Evolutionary conservation across 2,329 filamentous ascomycete genomes (phyloP), one percentile per base, ranked within the genome.

Genomic region (Paramyrothecium sp.): DNA sequence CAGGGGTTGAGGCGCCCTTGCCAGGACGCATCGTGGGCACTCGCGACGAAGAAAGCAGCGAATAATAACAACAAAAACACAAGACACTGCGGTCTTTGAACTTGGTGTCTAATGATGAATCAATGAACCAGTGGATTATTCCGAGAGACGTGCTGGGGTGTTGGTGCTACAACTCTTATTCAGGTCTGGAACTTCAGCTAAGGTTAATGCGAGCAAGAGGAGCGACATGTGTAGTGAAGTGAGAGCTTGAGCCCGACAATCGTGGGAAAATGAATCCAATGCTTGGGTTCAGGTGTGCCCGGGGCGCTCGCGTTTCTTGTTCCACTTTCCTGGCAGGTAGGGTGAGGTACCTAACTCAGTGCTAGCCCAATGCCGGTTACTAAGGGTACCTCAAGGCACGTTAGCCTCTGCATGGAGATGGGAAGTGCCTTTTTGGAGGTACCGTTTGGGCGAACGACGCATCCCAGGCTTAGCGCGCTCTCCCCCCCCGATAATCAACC

Each of bases 391-490:
- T n/a, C 10, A 30, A 30, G 26, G 26, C 26, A 30, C 26, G 26
- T 10, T 4, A 10, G 26, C 26, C 5, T 30, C 26, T 30, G 10
- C 5, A 10, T 10, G 26, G 26, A n/a, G 26, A 30, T 10, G 26
- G 26, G 26, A 30, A 30, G 26, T 30, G 10, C 26, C 26, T 16
- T 12, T 16, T 44, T 5, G 13, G 13, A 44, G 38, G 38, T 44
- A 44, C 38, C 13, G 5, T 44, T 30, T 30, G 26, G 38, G 38
- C 38, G 13, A 44, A 44, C 13, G 38, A 19, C 38, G 38, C 38
- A 44, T 44, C 38, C 38, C 38, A 44, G 38, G 38, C 26, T 53
- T 53, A 53, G 51, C 51, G 51, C 51, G 51, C 51, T 53, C 21
- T 51, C 3, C 49, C 33, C 20, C 51, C 26, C 30, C 51, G 13